Evolutionary conservation across 495 filamentous ascomycete species (phyloP).

Genomic region (Glarea lozoyensis): DNA sequence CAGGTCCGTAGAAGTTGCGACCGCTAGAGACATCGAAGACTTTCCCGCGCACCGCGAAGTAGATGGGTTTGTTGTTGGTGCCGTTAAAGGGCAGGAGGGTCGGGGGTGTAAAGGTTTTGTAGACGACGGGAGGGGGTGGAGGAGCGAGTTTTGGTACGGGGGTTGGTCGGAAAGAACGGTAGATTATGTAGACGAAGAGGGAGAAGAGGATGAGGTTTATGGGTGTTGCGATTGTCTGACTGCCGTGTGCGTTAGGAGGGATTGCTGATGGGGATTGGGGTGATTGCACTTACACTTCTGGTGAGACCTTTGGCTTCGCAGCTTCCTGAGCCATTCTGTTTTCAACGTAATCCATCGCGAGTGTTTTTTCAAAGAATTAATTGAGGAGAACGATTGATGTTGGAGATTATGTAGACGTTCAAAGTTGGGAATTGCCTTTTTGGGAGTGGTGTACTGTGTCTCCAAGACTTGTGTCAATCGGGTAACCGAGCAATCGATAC

Average conservation of each 20-base stretch:
- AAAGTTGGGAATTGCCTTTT: too few species aligned
- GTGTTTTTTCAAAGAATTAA: too few species aligned
- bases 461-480: too few species aligned
- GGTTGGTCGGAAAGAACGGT: conserved; percentile 51
- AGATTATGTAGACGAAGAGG: conserved; percentile 60
- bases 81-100: conserved; percentile 87
- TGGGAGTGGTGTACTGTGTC: too few species aligned
- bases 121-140: conserved; percentile 67
- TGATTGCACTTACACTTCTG: conserved; percentile 14
- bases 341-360: conserved; percentile 54
- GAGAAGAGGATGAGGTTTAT: conserved; percentile 70
- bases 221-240: conserved; percentile 59
- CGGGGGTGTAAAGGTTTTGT: conserved; percentile 82
- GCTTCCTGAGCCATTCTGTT: conserved; percentile 39
- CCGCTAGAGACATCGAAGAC: conserved; percentile 88
- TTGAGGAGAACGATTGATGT: background rate
- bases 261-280: conserved; percentile 1
- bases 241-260: conserved; percentile 23
- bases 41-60: conserved; percentile 81
- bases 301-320: conserved; percentile 7
- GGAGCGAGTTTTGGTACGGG: conserved; percentile 53
- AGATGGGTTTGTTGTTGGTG: conserved; percentile 61
- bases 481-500: too few species aligned
- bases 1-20: conserved; percentile 74
- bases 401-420: too few species aligned